phyloP scores from a whole-genome alignment of 768 basidiomycete genomes.

The Terana coerulea region DNA sequence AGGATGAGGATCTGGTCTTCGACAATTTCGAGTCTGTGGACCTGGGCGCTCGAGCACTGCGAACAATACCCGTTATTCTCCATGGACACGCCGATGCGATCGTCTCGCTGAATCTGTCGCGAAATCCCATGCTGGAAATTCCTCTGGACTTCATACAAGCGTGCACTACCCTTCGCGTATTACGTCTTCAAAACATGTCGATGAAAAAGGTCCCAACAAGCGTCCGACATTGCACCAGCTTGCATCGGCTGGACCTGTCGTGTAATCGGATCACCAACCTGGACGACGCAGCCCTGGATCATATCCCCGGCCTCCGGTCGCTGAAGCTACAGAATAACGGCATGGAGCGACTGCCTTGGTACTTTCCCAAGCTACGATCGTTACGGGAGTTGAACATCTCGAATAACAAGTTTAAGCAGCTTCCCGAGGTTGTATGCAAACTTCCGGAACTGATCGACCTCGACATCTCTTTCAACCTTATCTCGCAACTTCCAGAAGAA shows the following conservation, averaged over 20 bases:
- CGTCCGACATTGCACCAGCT: constrained; percentile 66
- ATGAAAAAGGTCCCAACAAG: constrained; percentile 90
- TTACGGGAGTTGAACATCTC: constrained; percentile 87
- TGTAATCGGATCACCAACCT: constrained; percentile 90
- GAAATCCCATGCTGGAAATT: constrained; percentile 94
- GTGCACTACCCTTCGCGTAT: constrained; percentile 77
- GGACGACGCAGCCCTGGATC: constrained; percentile 79
- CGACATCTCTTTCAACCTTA: constrained; percentile 92
- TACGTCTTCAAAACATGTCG: constrained; percentile 86
- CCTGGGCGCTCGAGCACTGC: constrained; percentile 73
- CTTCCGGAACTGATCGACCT: constrained; percentile 76
- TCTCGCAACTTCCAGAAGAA: constrained; percentile 75
- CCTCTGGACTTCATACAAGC: constrained; percentile 95
- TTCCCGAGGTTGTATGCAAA: constrained; percentile 74
- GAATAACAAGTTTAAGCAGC: constrained; percentile 83
- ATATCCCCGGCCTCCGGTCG: constrained; percentile 62
- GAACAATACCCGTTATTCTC: constrained; percentile 84
- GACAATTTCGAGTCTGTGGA: constrained; percentile 78
- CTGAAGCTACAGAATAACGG: constrained; percentile 90
- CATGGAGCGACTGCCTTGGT: constrained; percentile 80
- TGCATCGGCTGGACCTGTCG: constrained; percentile 83
- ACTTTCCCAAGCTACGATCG: constrained; percentile 69
- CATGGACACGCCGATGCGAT: constrained; percentile 84
- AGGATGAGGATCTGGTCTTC: constrained; percentile 75
- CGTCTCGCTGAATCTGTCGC: constrained; percentile 80